These are phyloP conservation scores for Solanum boliviense DNA, from an alignment of 257 asterid species.

Conservation along the genomic window DNA sequence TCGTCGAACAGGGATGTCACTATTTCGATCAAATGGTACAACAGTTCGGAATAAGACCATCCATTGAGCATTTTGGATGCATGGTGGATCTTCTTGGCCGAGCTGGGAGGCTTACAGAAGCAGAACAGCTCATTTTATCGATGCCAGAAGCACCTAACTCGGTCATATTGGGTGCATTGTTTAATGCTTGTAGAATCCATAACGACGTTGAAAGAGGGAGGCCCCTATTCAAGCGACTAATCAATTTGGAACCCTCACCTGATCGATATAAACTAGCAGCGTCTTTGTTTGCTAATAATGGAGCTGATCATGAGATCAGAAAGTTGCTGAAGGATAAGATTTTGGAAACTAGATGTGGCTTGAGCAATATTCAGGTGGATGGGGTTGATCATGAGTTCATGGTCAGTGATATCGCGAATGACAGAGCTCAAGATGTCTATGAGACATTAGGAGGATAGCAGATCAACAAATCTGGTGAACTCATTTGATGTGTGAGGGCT, in stretches of 20 bases:
- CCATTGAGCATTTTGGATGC: slow-evolving; percentile 24
- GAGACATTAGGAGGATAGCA: slow-evolving; percentile 1
- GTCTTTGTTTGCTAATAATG: slow-evolving; percentile 1
- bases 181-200: slow-evolving; percentile 15
- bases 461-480: not conserved
- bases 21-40: slow-evolving; percentile 14
- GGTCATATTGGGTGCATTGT: slow-evolving; percentile 17
- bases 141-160: slow-evolving; percentile 15
- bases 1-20: slow-evolving; percentile 5
- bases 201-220: slow-evolving; percentile 9
- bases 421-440: slow-evolving; percentile 6
- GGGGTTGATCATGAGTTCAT: slow-evolving; percentile 20
- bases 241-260: slow-evolving; percentile 4
- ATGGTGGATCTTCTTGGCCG: slow-evolving; percentile 23
- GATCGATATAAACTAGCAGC: slow-evolving; percentile 14
- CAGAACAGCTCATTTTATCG: slow-evolving; percentile 9
- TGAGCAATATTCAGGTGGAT: slow-evolving; percentile 16
- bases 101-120: slow-evolving; percentile 13
- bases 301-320: not conserved
- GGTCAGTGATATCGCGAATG: slow-evolving; percentile 6
- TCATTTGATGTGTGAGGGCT: not conserved
- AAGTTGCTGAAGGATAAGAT: not conserved
- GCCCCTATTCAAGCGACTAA: not conserved
- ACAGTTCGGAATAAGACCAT: slow-evolving; percentile 10
- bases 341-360: not conserved